Evolutionary conservation across 108 stramenopile species (phyloP).

Genomic region (Chaetoceros tenuissimus): DNA sequence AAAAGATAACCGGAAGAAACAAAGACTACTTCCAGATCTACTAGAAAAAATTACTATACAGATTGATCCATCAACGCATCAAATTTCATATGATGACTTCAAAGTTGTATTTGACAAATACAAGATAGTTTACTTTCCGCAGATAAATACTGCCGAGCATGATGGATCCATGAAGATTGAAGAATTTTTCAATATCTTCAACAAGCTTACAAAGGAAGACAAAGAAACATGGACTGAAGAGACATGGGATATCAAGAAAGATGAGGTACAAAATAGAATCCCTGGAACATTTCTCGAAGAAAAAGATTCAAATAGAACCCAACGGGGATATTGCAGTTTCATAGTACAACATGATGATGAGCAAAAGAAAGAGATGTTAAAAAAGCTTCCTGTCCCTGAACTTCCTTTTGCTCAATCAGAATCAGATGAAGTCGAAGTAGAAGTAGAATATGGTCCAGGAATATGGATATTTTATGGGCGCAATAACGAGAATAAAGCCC

Average conservation of each 20-base stretch:
- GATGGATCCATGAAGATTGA: not conserved
- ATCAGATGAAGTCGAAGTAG: slow-evolving; percentile 5
- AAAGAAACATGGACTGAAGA: not conserved
- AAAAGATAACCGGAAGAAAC: too few relatives aligned
- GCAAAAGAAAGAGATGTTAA: slow-evolving; percentile 20
- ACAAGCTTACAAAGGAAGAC: not conserved
- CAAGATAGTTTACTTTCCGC: not conserved
- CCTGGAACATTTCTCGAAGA: not conserved
- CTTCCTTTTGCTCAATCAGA: slow-evolving; percentile 15
- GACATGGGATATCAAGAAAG: not conserved
- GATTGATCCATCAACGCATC: not conserved
- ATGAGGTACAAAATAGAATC: slow-evolving; percentile 1
- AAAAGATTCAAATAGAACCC: not conserved
- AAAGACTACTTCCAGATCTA: too few relatives aligned
- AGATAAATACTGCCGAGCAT: not conserved
- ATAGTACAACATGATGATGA: slow-evolving; percentile 54
- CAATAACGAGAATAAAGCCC: slow-evolving; percentile 9
- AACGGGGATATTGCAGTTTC: slow-evolving; percentile 72
- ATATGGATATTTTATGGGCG: slow-evolving; percentile 59
- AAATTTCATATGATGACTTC: not conserved
- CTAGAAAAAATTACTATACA: not conserved
- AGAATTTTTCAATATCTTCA: not conserved
- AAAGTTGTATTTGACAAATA: not conserved
- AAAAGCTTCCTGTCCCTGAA: slow-evolving; percentile 34
- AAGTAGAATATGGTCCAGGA: slow-evolving; percentile 25